Evolutionary conservation across 768 basidiomycete species (phyloP), one percentile per base, ranked within the genome.

Genomic region (Amanita subjunquillea): DNA sequence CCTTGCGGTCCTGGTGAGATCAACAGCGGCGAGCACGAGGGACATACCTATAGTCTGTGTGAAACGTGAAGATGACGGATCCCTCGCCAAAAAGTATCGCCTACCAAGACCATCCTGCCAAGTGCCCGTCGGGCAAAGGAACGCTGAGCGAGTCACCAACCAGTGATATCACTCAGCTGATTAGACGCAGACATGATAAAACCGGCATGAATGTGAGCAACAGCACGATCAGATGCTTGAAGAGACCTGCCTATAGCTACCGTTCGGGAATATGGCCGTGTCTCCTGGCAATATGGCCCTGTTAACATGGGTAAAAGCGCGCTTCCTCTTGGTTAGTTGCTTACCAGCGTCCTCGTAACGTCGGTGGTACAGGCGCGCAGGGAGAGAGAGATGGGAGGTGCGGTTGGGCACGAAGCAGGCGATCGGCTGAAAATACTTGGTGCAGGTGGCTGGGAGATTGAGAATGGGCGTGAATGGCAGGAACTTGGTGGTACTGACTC

Each of bases 221-320:
- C n/a, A 46, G 34, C 20, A 10, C 9, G 40, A 27, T 15, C 27
- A 48, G 47, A 4, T 15, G 25, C 57, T 61, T 53, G 47, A 69
- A 63, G 65, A 7, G 60, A 62, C 70, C 57, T 66, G 72, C 90
- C 90, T 47, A 85, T 80, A 0, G 87, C n/a, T 91, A 29, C 86
- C 87, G 39, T 67, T 74, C 0, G 95, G 94, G 65, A 97, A 90
- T 15, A 96, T 63, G 3, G 82, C 83, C 0, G 78, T 77, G 64
- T 96, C 95, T 44, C 98, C 85, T 0, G n/a, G 90, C 81, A 55
- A 95, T 92, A 60, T 94, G 88, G 0, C 91, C 90, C 66, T 94
- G 90, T 49, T 92, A 2, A 99, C 95, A 15, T 91, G 79, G 0
- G 95, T 98, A 61, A 92, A 95, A 0, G 91, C 83, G 0, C 87